phyloP scores from a whole-genome alignment of 352 stramenopile genomes.

The Globisporangium barbulae region DNA sequence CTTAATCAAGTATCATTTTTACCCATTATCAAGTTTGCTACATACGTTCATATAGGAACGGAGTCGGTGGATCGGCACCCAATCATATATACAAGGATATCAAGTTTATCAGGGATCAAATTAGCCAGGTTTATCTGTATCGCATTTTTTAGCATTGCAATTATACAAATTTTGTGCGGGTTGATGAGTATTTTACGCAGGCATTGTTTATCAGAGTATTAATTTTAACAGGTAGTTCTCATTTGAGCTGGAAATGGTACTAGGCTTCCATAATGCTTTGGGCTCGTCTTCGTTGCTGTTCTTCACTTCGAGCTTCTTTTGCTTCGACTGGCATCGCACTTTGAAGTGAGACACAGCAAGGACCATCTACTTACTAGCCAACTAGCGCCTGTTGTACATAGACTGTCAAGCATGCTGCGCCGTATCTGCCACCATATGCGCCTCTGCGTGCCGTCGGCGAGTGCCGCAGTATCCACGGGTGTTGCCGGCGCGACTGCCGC shows the following conservation, averaged over 20 bases:
- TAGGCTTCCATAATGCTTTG: too few relatives aligned
- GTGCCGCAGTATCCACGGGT: neutral
- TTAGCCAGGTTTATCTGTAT: neutral
- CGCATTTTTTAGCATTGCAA: too few relatives aligned
- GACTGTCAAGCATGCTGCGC: conserved; percentile 8
- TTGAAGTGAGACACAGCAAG: too few relatives aligned
- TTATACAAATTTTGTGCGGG: too few relatives aligned
- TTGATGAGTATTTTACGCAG: too few relatives aligned
- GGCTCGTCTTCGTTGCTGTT: too few relatives aligned
- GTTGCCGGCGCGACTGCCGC: conserved; percentile 1
- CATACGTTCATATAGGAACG: neutral
- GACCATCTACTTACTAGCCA: too few relatives aligned
- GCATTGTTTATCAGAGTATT: too few relatives aligned
- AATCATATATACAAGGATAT: neutral
- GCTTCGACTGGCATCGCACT: too few relatives aligned
- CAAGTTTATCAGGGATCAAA: neutral
- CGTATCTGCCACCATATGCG: conserved; percentile 15
- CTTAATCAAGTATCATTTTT: neutral
- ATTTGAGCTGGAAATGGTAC: too few relatives aligned
- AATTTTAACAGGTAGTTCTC: too few relatives aligned
- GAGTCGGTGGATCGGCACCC: neutral
- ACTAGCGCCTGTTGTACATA: neutral
- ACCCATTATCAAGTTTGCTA: neutral
- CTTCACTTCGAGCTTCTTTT: too few relatives aligned
- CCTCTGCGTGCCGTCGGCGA: conserved; percentile 7